Conservation (phyloP, 2,329 filamentous ascomycete species). For the Blastomyces percursus region DNA sequence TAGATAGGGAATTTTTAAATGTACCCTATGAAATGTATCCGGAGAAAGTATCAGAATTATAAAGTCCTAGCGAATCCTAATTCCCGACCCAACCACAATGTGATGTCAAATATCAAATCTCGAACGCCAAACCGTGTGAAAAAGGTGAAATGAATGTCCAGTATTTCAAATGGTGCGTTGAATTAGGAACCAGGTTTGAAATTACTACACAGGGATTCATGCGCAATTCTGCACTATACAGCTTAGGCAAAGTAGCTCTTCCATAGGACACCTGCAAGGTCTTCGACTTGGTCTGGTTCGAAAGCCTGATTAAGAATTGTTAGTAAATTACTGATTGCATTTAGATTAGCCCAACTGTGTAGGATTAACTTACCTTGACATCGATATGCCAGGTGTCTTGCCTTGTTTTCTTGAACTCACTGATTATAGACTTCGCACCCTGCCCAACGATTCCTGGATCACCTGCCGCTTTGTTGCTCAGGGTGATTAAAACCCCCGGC, state of each 20-base stretch:
- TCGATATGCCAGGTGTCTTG: conserved; percentile 98
- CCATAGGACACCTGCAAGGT: conserved; percentile 92
- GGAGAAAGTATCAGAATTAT: background rate
- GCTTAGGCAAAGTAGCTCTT: conserved; percentile 92
- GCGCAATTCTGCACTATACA: background rate
- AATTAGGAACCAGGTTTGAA: background rate
- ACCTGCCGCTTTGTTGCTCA: conserved; percentile 74
- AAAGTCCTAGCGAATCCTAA: background rate
- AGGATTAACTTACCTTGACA: conserved; percentile 63
- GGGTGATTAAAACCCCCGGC: conserved; percentile 75
- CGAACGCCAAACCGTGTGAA: background rate
- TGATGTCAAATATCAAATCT: background rate
- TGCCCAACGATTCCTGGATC: conserved; percentile 90
- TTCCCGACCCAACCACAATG: background rate
- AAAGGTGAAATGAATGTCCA: background rate
- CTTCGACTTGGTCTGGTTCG: conserved; percentile 82
- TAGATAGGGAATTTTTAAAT: background rate
- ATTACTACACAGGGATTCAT: background rate
- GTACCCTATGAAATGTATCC: background rate
- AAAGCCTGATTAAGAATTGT: conserved; percentile 52
- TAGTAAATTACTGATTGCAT: conserved; percentile 5
- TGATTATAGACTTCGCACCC: conserved; percentile 84
- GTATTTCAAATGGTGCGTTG: background rate
- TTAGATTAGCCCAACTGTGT: conserved; percentile 9
- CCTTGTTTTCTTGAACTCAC: conserved; percentile 98